Percentiles rank a stretch among this genome's conserved stretches.
Evolutionary conservation across 2,329 filamentous ascomycete species (phyloP).

Genomic region (Aspergillus niger): DNA sequence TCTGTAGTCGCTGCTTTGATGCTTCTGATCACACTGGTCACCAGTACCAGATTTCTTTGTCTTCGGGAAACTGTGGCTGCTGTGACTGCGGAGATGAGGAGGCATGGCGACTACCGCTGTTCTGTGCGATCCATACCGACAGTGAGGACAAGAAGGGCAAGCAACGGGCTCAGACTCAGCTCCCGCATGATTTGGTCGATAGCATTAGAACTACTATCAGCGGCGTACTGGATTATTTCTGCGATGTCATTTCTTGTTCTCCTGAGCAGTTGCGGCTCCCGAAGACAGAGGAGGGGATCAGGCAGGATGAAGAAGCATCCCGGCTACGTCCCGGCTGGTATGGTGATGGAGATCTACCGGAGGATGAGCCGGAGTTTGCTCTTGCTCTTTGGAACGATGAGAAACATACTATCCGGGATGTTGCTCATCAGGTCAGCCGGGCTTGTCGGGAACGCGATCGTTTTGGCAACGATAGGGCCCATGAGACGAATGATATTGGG

Average conservation of each 20-base stretch:
- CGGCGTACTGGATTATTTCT: slow-evolving; percentile 87
- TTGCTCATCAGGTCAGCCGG: slow-evolving; percentile 83
- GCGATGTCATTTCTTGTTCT: slow-evolving; percentile 96
- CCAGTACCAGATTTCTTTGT: slow-evolving; percentile 84
- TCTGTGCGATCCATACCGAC: slow-evolving; percentile 87
- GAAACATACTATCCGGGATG: slow-evolving; percentile 93
- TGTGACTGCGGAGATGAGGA: slow-evolving; percentile 97
- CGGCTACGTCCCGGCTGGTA: slow-evolving; percentile 77
- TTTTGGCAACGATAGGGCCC: slow-evolving; percentile 73
- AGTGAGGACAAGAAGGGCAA: slow-evolving; percentile 51
- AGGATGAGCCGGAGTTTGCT: slow-evolving; percentile 73
- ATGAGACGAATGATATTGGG: slow-evolving; percentile 86
- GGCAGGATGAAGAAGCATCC: slow-evolving; percentile 77
- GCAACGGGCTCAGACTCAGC: slow-evolving; percentile 61
- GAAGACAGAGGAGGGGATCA: slow-evolving; percentile 80
- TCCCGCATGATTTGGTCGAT: slow-evolving; percentile 74
- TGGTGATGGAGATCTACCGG: slow-evolving; percentile 60
- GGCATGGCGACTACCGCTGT: slow-evolving; percentile 82
- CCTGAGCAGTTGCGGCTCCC: slow-evolving; percentile 88
- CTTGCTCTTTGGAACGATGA: slow-evolving; percentile 97
- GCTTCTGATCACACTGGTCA: slow-evolving; percentile 93
- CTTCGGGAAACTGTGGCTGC: slow-evolving; percentile 88
- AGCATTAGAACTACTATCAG: slow-evolving; percentile 85
- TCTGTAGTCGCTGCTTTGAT: slow-evolving; percentile 93
- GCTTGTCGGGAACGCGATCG: slow-evolving; percentile 74